Evolutionary conservation across 169 alveolate genomes (phyloP), one percentile per base, ranked within the genome.

Genomic region (Eimeria mitis): DNA sequence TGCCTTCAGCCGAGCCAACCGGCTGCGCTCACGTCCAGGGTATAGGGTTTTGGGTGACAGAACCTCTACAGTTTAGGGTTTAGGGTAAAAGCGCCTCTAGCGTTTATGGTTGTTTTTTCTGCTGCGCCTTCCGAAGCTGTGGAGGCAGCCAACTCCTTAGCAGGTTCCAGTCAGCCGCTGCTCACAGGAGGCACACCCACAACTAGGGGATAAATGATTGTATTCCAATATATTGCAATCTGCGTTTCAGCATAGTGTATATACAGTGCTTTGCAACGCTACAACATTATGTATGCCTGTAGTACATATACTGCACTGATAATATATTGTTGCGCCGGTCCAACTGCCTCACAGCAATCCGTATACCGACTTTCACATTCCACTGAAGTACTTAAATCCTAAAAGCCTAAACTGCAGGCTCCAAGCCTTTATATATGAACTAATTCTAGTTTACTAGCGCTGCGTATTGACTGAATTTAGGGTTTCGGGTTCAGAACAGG

Each of bases 101-200:
- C 56, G 52, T 1, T 47, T 49, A 78, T 14, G 88, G 79, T n/a
- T 37, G 37, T 31, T 85, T 85, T 52, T 85, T 59, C 44, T 85
- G 91, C 25, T 85, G 91, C 73, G 34, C 52, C 40, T 40, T 54
- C 44, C 91, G 61, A 44, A 85, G 61, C 91, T 85, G 91, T 49
- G 63, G 91, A 23, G 91, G 91, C 79, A 85, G 78, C 91, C 91
- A 85, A 40, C 79, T 85, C 78, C 79, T 85, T 0, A 85, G 91
- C 68, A 85, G 65, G 47, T 85, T 59, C 91, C 91, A 85, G 68
- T 59, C 79, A 61, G 91, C 91, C 91, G 78, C 91, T 85, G 91
- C 75, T 61, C 40, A 61, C 91, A 85, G 14, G 21, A 40, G 37
- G n/a, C 61, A 2, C 79, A 61, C 4, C n/a, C 34, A 52, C 7